Evolutionary conservation across 768 basidiomycete species (phyloP), one percentile per base, ranked within the genome.

Genomic region (Omphalotus guepiniiformis): DNA sequence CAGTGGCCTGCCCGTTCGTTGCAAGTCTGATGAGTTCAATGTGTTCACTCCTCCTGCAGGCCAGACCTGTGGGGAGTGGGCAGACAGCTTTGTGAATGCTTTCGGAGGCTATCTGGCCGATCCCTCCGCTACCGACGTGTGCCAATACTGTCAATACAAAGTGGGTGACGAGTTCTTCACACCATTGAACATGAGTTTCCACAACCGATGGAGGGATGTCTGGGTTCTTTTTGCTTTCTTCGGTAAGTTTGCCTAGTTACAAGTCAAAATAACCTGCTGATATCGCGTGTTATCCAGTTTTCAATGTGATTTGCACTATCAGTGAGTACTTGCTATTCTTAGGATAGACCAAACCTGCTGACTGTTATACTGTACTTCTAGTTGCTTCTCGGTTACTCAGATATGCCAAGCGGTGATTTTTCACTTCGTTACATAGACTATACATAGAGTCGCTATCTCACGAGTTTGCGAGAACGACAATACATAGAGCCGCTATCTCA

Each of bases 61-160:
- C 2, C 80, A 91, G 60, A 88, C 83, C 0, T 95, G 93, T 58
- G 53, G 53, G 8, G 54, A 72, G 1, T 95, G 88, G 85, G 85
- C 84, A 0, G 59, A 69, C n/a, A 67, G 78, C 8, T 94, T 90
- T 62, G 77, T 85, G 11, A 51, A 52, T 1, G 61, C 57, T 0
- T 73, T 76, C 40, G 86, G 87, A 0, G 92, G 92, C 0, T 93
- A 93, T 63, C 65, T 94, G 13, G 73, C 82, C 47, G 82, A 93
- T 55, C 72, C 75, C 0, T 68, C 73, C 46, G 87, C 76, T 9
- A 83, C 80, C 0, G 45, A 60, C 1, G 59, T 64, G 5, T 94
- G 93, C 62, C 73, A 75, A 13, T 93, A 90, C 62, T 93, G 92
- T 57, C 77, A 80, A 56, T 89, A 76, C 58, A 45, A 54, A 57